Conservation (phyloP, 371 early-diverging fungal genomes). For the Haplosporangium sp. region DNA sequence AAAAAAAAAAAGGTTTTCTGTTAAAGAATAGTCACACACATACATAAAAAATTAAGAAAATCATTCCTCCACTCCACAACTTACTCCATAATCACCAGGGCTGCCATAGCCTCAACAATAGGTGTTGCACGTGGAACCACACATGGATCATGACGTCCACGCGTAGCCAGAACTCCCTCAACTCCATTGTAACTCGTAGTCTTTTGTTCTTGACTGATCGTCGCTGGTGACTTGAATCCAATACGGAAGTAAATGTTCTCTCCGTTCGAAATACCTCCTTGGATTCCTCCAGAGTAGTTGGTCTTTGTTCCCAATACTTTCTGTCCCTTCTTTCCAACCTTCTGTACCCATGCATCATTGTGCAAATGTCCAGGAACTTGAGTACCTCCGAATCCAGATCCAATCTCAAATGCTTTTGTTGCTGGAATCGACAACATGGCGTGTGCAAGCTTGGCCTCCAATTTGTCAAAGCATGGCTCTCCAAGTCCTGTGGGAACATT, state of each 20-base stretch:
- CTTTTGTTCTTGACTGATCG: slow-evolving; percentile 90
- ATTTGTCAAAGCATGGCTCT: slow-evolving; percentile 98
- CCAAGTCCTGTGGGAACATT: slow-evolving; percentile 95
- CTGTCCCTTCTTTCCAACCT: slow-evolving; percentile 57
- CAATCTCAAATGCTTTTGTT: slow-evolving; percentile 98
- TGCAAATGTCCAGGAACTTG: slow-evolving; percentile 89
- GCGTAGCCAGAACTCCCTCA: slow-evolving; percentile 86
- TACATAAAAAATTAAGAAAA: background rate
- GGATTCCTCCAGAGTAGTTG: slow-evolving; percentile 96
- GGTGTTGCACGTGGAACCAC: slow-evolving; percentile 96
- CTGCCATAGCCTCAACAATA: slow-evolving; percentile 98
- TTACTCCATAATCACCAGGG: slow-evolving; percentile 93
- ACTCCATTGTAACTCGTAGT: slow-evolving; percentile 90
- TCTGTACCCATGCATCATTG: slow-evolving; percentile 90
- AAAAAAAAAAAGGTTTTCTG: too few species aligned
- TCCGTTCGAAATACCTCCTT: slow-evolving; percentile 97
- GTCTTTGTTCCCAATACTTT: slow-evolving; percentile 85
- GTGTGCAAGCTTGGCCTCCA: slow-evolving; percentile 96
- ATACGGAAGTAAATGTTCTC: slow-evolving; percentile 96
- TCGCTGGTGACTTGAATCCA: slow-evolving; percentile 97
- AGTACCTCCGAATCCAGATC: slow-evolving; percentile 93
- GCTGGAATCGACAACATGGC: slow-evolving; percentile 99
- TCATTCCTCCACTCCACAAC: slow-evolving; percentile 24
- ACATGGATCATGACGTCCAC: slow-evolving; percentile 98
- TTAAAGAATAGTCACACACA: background rate